Evolutionary conservation across 306 rosid species (phyloP), one percentile per base, ranked within the genome.

Genomic region (Elaeagnus macrophylla): DNA sequence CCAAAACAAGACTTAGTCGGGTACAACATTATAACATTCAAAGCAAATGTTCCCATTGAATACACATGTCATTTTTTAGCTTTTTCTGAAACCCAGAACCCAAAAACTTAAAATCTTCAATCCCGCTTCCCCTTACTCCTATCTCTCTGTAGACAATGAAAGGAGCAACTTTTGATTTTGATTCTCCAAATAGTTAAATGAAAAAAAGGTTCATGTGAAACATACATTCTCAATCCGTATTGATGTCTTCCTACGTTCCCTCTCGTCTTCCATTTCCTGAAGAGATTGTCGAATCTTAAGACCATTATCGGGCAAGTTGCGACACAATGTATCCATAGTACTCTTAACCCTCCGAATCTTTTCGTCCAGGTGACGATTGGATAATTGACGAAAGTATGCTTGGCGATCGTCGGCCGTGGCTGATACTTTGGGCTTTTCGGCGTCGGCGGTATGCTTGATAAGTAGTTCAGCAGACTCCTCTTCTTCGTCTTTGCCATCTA

Each of bases 271-370:
- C 9, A 7, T 1, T 0, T 47, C 65, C 38, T 53, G 46, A 40
- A 90, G 65, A 14, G 7, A 3, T 37, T 13, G 13, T 12, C 41
- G 59, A 17, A 78, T 57, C 70, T 83, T 90, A 19, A 39, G 72
- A 10, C 97, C 97, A 7, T 69, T 48, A 54, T 90, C 97, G 0
- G 64, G 68, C 79, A 86, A 70, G 0, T 0, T 41, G 20, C 0
- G 12, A 19, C 52, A 45, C 8, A 25, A 0, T 0, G 0, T 7
- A 3, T 74, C 71, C 6, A 54, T 37, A n/a, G 43, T 62, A 0
- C 2, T 8, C 47, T 5, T 67, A 58, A 52, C 61, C 12, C 83
- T 68, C 47, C 0, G 9, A 68, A 83, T 74, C 16, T 16, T 13
- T 0, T 72, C 84, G 6, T 8, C 19, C 5, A 90, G 83, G 9